Conservation (phyloP, 805 yeast species). For the Yarrowia divulgata region DNA sequence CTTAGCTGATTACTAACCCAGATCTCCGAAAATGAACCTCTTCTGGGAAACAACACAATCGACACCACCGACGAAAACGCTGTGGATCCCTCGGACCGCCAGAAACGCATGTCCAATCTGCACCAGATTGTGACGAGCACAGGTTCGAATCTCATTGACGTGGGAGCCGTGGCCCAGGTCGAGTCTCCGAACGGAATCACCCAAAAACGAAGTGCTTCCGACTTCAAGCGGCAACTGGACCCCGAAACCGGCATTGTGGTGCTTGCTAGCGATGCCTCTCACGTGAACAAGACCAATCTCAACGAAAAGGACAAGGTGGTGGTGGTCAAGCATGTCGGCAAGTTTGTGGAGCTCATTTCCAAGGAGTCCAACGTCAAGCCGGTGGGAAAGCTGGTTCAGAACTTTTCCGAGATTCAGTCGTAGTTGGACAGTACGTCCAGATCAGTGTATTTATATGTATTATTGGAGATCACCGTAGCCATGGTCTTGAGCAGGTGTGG, state of each 20-base stretch:
- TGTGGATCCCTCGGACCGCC: conserved; percentile 34
- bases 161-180: conserved; percentile 29
- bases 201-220: conserved; percentile 36
- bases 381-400: conserved; percentile 30
- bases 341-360: conserved; percentile 8
- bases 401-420: conserved; percentile 28
- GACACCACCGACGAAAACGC: conserved; percentile 20
- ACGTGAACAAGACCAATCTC: conserved; percentile 2
- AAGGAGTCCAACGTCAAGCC: conserved; percentile 34
- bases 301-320: conserved; percentile 31
- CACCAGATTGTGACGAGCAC: conserved; percentile 38
- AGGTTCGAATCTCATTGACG: conserved; percentile 34
- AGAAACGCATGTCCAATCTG: conserved; percentile 30
- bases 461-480: neutral
- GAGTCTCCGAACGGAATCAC: conserved; percentile 29
- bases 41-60: conserved; percentile 35
- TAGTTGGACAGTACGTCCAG: neutral
- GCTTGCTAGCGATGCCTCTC: conserved; percentile 11
- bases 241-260: conserved; percentile 18
- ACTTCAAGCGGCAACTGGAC: conserved; percentile 33
- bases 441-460: no score
- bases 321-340: conserved; percentile 16
- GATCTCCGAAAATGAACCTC: conserved; percentile 37
- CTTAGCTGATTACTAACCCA: conserved; percentile 8
- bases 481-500: no score